A percentile compares a stretch with the other conserved stretches of the same genome.
These are phyloP conservation scores for Kwoniella newhampshirensis DNA, from an alignment of 768 basidiomycete genomes.

Conservation along the genomic window DNA sequence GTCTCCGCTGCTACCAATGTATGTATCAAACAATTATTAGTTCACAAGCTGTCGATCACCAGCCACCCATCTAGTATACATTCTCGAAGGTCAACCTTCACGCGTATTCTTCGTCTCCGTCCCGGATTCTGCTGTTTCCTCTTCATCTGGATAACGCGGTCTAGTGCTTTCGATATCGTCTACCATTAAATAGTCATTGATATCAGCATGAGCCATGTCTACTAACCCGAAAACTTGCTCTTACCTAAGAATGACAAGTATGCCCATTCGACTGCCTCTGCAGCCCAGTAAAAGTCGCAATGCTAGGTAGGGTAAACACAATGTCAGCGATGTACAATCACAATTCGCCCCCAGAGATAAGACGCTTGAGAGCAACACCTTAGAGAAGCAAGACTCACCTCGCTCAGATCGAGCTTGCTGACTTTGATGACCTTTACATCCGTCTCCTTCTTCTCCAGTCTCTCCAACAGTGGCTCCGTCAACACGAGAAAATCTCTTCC, in stretches of 20 bases:
- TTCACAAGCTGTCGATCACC: no score
- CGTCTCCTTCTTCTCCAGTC: conserved; percentile 55
- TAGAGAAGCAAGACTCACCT: conserved; percentile 40
- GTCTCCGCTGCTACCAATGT: no score
- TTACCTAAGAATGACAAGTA: conserved; percentile 52
- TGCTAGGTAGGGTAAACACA: conserved; percentile 31
- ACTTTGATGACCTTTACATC: conserved; percentile 56
- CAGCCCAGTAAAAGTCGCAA: conserved; percentile 55
- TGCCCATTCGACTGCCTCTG: conserved; percentile 58
- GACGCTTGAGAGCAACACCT: not conserved
- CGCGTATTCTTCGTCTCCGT: conserved; percentile 15
- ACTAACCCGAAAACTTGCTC: conserved; percentile 2
- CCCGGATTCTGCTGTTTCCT: conserved; percentile 2
- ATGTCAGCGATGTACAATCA: not conserved
- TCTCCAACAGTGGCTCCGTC: conserved; percentile 57
- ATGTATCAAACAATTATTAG: no score
- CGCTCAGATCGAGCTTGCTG: conserved; percentile 56
- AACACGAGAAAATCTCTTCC: conserved; percentile 57
- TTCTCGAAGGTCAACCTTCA: not conserved
- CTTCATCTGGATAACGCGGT: conserved; percentile 53
- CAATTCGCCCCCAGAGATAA: not conserved
- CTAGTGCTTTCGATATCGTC: conserved; percentile 56
- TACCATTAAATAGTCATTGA: not conserved
- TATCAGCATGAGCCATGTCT: not conserved
- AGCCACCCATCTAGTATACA: no score